Percentiles rank a stretch among this genome's conserved stretches.
Conservation (phyloP, 31 red algal genomes). For the Odonthalia washingtoniensis region DNA sequence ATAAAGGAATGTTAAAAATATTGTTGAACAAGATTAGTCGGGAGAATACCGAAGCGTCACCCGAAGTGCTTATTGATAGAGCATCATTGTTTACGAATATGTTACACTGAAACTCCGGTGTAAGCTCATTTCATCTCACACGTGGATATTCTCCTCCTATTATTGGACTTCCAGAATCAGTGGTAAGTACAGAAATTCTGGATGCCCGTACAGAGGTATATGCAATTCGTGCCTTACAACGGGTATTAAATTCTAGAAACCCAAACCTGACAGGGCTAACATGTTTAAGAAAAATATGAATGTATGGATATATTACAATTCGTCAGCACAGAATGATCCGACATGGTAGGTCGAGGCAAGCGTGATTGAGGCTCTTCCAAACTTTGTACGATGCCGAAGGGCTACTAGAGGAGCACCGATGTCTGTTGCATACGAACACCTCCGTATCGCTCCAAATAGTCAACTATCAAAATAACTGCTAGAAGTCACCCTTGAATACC, state of each 20-base stretch:
- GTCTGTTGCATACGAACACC: conserved; percentile 18
- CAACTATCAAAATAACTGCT: not conserved
- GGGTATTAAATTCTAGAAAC: not conserved
- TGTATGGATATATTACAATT: not conserved
- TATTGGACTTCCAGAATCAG: not conserved
- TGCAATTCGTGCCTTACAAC: conserved; percentile 13
- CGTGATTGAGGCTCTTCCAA: not conserved
- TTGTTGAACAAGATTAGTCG: not conserved
- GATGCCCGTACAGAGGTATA: not conserved
- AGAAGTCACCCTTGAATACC: conserved; percentile 7
- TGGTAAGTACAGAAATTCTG: not conserved
- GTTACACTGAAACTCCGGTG: conserved; percentile 6
- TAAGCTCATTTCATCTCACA: conserved; percentile 31
- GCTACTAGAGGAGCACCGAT: conserved; percentile 20
- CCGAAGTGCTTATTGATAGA: not conserved
- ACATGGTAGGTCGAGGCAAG: not conserved
- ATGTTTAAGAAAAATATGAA: not conserved
- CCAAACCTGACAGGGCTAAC: not conserved
- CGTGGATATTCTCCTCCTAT: conserved; percentile 21
- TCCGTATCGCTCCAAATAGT: not conserved
- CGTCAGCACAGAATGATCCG: conserved; percentile 4
- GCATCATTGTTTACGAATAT: conserved; percentile 28
- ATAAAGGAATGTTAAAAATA: conserved; percentile 21
- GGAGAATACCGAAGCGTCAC: not conserved
- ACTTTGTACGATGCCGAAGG: not conserved